Evolutionary conservation across 1,139 yeast genomes (phyloP), one percentile per base, ranked within the genome.

Genomic region (Ashbya aceris): DNA sequence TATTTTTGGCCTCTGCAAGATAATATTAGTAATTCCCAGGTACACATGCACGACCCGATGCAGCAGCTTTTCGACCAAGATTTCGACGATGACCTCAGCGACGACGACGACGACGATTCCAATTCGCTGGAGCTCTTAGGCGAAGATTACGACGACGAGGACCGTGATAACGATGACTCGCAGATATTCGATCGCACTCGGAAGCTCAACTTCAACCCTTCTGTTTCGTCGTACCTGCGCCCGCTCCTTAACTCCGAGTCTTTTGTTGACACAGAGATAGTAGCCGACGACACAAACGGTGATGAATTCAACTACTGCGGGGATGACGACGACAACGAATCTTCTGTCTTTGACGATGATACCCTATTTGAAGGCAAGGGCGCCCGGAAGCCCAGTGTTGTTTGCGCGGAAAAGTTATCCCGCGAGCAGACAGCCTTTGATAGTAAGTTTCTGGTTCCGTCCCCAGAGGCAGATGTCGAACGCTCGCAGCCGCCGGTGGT

Each of bases 51-150:
- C 36, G 56, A 57, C 40, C 60, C 63, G 8, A 51, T 53, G 45
- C 37, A 34, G 29, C 37, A 34, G 37, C 71, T 70, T 46, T 72
- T 73, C 51, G 77, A 73, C 47, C 71, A 66, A 28, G 79, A 74
- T 48, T 68, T 70, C 37, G 77, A 71, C 49, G 76, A 71, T 48
- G 74, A 71, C 44, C 71, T 64, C 34, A 55, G 70, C 40, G 75
- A 71, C 43, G 65, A 67, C 39, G 76, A 71, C 48, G 69, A 71
- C 52, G 50, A 59, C 39, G 53, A 45, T 43, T 52, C 61, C 48
- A 49, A 61, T 50, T 34, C 37, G 7, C 17, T 34, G n/a, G 37
- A 34, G 29, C 14, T 34, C 11, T 8, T 34, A 17, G 39, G 55
- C 42, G 70, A 66, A 27, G 62, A 71, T 17, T 55, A 59, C 28